Evolutionary conservation across 1,139 yeast genomes (phyloP).

Genomic region (Ogataea hybrid): DNA sequence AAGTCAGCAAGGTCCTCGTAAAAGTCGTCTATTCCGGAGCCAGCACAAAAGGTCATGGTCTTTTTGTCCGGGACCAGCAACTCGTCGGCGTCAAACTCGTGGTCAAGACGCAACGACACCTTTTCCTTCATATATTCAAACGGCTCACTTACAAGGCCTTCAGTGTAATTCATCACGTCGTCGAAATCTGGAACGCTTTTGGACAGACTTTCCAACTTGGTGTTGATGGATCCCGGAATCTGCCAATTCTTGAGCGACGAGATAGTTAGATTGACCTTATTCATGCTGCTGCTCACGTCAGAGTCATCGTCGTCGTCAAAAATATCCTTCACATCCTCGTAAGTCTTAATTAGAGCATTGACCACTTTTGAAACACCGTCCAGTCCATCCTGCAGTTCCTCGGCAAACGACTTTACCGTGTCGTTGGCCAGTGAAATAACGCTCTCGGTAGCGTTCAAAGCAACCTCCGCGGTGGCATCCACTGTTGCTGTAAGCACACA

Average conservation of each 20-base stretch:
- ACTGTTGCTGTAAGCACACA: conserved; percentile 76
- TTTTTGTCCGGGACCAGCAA: conserved; percentile 26
- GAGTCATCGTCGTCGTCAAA: conserved; percentile 44
- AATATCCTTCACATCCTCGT: conserved; percentile 45
- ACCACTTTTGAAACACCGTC: conserved; percentile 51
- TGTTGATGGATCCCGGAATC: conserved; percentile 62
- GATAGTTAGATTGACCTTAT: conserved; percentile 59
- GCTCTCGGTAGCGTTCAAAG: conserved; percentile 68
- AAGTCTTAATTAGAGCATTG: conserved; percentile 46
- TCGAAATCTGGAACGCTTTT: conserved; percentile 57
- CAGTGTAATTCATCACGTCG: conserved; percentile 50
- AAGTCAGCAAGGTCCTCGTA: conserved; percentile 33
- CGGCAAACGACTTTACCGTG: conserved; percentile 52
- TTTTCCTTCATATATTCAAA: conserved; percentile 49
- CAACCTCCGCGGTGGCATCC: conserved; percentile 69
- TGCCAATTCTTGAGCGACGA: conserved; percentile 51
- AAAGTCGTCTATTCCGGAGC: conserved; percentile 38
- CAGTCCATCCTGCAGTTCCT: conserved; percentile 62
- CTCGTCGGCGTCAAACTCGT: conserved; percentile 21
- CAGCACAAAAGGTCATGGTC: conserved; percentile 21
- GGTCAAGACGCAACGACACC: conserved; percentile 27
- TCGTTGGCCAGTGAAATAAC: conserved; percentile 58
- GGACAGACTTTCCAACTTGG: conserved; percentile 46
- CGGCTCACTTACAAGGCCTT: conserved; percentile 45
- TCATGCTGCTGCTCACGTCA: conserved; percentile 32